Conservation (phyloP, 2,329 filamentous ascomycete genomes). For the Aspergillus ochraceoroseus region DNA sequence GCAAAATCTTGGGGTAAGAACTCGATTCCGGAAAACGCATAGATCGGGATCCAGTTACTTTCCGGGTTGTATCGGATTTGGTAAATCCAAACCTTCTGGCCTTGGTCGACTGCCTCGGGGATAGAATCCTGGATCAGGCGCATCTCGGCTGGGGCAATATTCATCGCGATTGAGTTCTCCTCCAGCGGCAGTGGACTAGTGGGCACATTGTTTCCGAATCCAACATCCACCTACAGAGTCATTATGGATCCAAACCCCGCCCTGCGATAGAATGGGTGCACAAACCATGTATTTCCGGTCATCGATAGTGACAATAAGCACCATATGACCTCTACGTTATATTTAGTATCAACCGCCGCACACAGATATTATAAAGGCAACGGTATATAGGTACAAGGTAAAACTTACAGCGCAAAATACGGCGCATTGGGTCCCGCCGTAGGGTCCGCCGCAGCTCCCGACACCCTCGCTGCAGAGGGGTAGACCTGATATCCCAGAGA, state of each 20-base stretch:
- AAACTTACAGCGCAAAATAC: slow-evolving; percentile 47
- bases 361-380: background rate
- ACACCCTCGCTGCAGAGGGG: slow-evolving; percentile 51
- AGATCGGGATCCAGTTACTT: slow-evolving; percentile 55
- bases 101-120: slow-evolving; percentile 43
- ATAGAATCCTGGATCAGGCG: slow-evolving; percentile 50
- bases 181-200: slow-evolving; percentile 54
- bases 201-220: slow-evolving; percentile 60
- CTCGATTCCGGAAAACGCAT: slow-evolving; percentile 63
- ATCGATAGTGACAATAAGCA: slow-evolving; percentile 56
- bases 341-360: background rate
- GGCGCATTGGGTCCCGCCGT: slow-evolving; percentile 23
- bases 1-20: slow-evolving; percentile 59
- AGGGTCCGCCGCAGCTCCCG: slow-evolving; percentile 29
- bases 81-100: slow-evolving; percentile 58
- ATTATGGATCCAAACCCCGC: no score
- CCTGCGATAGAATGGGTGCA: no score
- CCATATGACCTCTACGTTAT: slow-evolving; percentile 49
- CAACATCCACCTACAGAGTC: slow-evolving; percentile 51
- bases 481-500: slow-evolving; percentile 53
- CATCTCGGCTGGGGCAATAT: slow-evolving; percentile 53
- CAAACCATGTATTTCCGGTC: slow-evolving; percentile 42
- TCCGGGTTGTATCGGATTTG: slow-evolving; percentile 51
- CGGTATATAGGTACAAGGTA: background rate
- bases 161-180: slow-evolving; percentile 36